Evolutionary conservation across 805 yeast species (phyloP).

Genomic region (Candida xyloterini): DNA sequence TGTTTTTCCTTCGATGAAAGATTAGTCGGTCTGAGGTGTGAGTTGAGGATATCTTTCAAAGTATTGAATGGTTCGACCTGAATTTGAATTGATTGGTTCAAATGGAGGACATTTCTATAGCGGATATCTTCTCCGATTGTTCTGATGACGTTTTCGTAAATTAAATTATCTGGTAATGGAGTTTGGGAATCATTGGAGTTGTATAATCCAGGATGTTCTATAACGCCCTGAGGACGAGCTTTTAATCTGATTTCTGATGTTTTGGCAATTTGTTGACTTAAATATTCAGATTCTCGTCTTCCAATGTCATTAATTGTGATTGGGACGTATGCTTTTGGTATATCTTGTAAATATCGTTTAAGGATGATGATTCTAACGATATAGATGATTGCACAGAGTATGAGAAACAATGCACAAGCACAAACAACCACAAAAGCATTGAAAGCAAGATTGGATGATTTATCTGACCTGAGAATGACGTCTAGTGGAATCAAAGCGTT

Average conservation of each 20-base stretch:
- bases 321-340: constrained; percentile 78
- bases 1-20: constrained; percentile 10
- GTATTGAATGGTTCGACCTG: constrained; percentile 21
- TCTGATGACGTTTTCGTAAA: constrained; percentile 56
- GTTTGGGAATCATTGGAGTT: constrained; percentile 13
- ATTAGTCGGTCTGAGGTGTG: constrained; percentile 10
- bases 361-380: constrained; percentile 57
- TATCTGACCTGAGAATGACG: constrained; percentile 58
- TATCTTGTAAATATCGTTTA: constrained; percentile 61
- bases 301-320: constrained; percentile 59
- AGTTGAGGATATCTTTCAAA: constrained; percentile 33
- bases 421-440: constrained; percentile 79
- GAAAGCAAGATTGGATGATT: constrained; percentile 58
- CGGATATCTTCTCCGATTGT: constrained; percentile 58
- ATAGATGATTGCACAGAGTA: constrained; percentile 49
- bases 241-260: constrained; percentile 39
- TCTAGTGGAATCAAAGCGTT: constrained; percentile 77
- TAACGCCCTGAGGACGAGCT: constrained; percentile 41
- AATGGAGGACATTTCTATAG: constrained; percentile 33
- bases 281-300: constrained; percentile 37
- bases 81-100: constrained; percentile 20
- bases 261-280: constrained; percentile 39
- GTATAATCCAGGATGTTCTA: constrained; percentile 51
- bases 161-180: constrained; percentile 27
- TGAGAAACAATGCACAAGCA: constrained; percentile 60